phyloP scores from a whole-genome alignment of 2,329 filamentous ascomycete genomes.

The Aspergillus aculeatinus region DNA sequence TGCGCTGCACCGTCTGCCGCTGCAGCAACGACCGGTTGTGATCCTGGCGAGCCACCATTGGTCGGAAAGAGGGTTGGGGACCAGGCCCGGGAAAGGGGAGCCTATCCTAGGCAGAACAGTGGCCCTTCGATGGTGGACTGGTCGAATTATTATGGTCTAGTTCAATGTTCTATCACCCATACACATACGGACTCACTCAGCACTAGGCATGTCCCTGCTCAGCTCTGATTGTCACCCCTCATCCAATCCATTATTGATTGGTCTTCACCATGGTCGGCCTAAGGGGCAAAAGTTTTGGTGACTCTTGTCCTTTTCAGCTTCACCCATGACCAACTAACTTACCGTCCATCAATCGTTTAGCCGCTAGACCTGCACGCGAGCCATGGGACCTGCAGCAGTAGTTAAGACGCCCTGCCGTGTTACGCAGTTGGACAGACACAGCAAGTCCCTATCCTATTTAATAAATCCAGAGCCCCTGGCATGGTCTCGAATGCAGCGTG shows the following conservation, averaged over 20 bases:
- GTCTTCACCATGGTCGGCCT: background rate
- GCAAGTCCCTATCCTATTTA: constrained; percentile 2
- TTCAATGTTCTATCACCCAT: too few species aligned
- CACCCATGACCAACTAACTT: background rate
- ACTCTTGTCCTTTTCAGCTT: background rate
- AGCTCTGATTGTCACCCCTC: background rate
- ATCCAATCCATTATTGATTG: background rate
- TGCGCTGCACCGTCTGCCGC: too few species aligned
- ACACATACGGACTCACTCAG: too few species aligned
- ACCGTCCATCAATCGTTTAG: background rate
- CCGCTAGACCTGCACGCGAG: constrained; percentile 13
- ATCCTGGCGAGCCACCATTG: background rate
- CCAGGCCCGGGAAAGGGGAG: constrained; percentile 5
- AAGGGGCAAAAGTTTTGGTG: background rate
- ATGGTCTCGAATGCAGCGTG: constrained; percentile 12
- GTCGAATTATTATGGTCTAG: background rate
- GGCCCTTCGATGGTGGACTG: background rate
- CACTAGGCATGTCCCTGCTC: background rate
- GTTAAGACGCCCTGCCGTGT: constrained; percentile 13
- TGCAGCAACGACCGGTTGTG: background rate
- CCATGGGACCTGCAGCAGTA: constrained; percentile 19
- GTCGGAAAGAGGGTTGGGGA: background rate
- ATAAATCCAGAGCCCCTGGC: constrained; percentile 15
- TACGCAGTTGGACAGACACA: constrained; percentile 10
- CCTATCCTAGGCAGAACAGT: background rate